These are phyloP conservation scores for Nissolia schottii DNA, from an alignment of 306 rosid species.

Conservation along the genomic window DNA sequence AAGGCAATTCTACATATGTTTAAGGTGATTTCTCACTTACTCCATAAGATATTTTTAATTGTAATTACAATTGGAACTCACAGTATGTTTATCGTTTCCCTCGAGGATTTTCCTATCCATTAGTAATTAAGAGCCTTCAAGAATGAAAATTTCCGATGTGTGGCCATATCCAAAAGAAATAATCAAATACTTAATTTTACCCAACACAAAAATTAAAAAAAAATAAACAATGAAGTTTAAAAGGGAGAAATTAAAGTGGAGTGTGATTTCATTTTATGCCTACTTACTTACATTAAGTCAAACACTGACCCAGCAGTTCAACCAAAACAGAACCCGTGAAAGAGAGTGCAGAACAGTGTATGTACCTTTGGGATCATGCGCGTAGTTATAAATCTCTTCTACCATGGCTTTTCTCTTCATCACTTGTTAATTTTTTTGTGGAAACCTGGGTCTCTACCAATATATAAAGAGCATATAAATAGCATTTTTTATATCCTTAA, in stretches of 20 bases:
- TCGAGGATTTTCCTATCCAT: neutral
- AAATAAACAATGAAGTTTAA: neutral
- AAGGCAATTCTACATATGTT: neutral
- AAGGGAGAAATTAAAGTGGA: neutral
- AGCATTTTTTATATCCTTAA: neutral
- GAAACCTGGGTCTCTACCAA: neutral
- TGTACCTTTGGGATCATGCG: conserved; percentile 7
- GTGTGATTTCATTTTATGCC: neutral
- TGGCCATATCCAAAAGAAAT: neutral
- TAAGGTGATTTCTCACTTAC: too few species aligned
- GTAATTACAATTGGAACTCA: neutral
- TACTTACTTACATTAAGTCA: neutral
- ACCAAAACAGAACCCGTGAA: neutral
- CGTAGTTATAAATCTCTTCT: too few species aligned
- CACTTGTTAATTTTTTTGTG: neutral
- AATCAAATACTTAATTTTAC: conserved; percentile 1
- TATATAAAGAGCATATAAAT: conserved; percentile 15
- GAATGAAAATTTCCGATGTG: neutral
- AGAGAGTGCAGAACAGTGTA: conserved; percentile 18
- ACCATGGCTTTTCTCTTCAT: too few species aligned
- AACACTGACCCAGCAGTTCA: neutral
- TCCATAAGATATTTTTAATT: too few species aligned
- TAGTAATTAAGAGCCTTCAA: neutral
- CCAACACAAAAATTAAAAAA: neutral
- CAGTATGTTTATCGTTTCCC: neutral